phyloP scores from a whole-genome alignment of 208 protist genomes.

The Leishmania guyanensis region DNA sequence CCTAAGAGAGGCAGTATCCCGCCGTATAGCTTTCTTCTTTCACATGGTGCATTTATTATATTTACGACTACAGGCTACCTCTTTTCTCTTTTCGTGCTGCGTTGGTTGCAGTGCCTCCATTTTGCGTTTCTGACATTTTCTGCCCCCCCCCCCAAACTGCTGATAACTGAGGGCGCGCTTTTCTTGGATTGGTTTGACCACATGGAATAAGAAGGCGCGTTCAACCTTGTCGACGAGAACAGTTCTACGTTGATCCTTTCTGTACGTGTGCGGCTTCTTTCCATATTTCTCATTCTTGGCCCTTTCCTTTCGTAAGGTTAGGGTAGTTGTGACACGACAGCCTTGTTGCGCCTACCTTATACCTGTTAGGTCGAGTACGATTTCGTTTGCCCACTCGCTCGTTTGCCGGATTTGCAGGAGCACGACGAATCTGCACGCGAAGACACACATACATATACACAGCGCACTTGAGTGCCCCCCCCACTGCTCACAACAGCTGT shows the following conservation, averaged over 20 bases:
- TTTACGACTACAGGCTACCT: background rate
- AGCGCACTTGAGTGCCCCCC: too few relatives aligned
- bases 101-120: background rate
- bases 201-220: background rate
- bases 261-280: background rate
- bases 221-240: background rate
- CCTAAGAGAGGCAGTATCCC: background rate
- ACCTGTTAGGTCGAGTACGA: background rate
- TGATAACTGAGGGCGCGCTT: background rate
- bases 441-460: background rate
- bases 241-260: background rate
- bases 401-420: background rate
- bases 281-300: background rate
- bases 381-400: background rate
- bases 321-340: background rate
- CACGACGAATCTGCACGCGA: background rate
- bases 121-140: background rate
- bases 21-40: background rate
- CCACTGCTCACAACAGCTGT: background rate
- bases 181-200: background rate
- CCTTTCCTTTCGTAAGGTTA: background rate
- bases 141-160: background rate
- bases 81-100: background rate
- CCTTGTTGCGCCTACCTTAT: background rate
- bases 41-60: background rate